Evolutionary conservation across 169 alveolate genomes (phyloP).

Genomic region (Perkinsus chesapeaki): DNA sequence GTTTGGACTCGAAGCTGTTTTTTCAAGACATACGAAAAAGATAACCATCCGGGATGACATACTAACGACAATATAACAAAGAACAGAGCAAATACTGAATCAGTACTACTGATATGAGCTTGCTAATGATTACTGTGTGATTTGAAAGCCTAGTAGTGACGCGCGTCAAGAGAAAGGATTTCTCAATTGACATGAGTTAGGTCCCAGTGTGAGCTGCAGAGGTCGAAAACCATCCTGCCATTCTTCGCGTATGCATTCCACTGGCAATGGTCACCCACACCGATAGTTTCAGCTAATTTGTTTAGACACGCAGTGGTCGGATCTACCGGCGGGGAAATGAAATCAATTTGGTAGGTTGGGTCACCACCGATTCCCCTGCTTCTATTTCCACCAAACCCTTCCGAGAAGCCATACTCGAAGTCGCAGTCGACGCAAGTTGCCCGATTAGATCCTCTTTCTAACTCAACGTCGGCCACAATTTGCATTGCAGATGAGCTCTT

Average conservation of each 20-base stretch:
- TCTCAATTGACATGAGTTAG: neutral
- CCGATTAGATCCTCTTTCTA: neutral
- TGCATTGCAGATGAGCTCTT: neutral
- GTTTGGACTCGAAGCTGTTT: no score
- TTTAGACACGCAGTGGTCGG: neutral
- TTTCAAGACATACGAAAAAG: no score
- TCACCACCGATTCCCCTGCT: neutral
- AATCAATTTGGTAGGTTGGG: no score
- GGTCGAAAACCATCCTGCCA: neutral
- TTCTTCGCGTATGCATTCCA: neutral
- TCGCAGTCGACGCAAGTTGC: neutral
- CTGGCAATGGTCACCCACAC: neutral
- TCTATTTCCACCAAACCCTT: neutral
- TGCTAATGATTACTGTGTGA: no score
- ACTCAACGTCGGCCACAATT: neutral
- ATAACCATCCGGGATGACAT: no score
- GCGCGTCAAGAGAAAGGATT: no score
- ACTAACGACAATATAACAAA: no score
- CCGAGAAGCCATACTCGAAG: neutral
- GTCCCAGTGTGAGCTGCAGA: neutral
- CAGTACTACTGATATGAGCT: no score
- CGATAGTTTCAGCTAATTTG: neutral
- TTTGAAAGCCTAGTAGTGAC: no score
- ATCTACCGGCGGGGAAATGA: neutral
- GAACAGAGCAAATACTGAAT: no score